phyloP scores from a whole-genome alignment of 768 basidiomycete genomes.

The Auriculariales sp. region DNA sequence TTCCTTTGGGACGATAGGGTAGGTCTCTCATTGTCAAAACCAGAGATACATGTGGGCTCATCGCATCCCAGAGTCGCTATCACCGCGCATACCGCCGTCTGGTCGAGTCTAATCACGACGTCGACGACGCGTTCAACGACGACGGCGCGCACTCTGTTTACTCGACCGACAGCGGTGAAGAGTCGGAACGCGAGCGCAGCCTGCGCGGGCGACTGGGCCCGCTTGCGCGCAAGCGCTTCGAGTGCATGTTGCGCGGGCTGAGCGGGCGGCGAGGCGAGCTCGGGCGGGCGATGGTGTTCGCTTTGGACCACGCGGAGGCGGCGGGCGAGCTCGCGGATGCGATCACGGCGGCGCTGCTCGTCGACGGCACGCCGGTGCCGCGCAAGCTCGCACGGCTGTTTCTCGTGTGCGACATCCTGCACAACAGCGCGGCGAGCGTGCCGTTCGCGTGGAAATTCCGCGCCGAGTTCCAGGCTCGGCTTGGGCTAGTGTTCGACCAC shows the following conservation, averaged over 20 bases:
- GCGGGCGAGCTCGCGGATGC: conserved; percentile 89
- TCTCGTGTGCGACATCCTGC: conserved; percentile 93
- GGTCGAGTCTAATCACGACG: conserved; percentile 36
- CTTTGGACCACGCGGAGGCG: conserved; percentile 90
- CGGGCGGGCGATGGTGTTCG: conserved; percentile 93
- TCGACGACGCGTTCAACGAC: conserved; percentile 67
- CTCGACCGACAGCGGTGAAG: conserved; percentile 89
- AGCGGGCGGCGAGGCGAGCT: conserved; percentile 81
- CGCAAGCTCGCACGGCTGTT: conserved; percentile 91
- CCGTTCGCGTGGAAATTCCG: conserved; percentile 98
- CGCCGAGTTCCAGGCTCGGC: conserved; percentile 78
- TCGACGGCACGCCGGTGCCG: conserved; percentile 92
- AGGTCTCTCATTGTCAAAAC: conserved; percentile 35
- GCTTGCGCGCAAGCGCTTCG: conserved; percentile 71
- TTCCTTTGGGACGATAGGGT: conserved; percentile 42
- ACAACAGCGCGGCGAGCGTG: conserved; percentile 87
- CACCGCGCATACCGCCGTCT: conserved; percentile 60
- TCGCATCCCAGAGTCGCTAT: conserved; percentile 41
- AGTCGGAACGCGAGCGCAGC: conserved; percentile 73
- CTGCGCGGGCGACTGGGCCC: conserved; percentile 67
- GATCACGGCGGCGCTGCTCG: conserved; percentile 74
- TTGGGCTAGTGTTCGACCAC: conserved; percentile 94
- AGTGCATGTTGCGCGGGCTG: conserved; percentile 78
- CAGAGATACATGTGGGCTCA: conserved; percentile 5
- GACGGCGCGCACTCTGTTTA: conserved; percentile 63